Evolutionary conservation across 1,284 basidiomycete species (phyloP), one percentile per base, ranked within the genome.

Genomic region (Pyrrhoderma noxium): DNA sequence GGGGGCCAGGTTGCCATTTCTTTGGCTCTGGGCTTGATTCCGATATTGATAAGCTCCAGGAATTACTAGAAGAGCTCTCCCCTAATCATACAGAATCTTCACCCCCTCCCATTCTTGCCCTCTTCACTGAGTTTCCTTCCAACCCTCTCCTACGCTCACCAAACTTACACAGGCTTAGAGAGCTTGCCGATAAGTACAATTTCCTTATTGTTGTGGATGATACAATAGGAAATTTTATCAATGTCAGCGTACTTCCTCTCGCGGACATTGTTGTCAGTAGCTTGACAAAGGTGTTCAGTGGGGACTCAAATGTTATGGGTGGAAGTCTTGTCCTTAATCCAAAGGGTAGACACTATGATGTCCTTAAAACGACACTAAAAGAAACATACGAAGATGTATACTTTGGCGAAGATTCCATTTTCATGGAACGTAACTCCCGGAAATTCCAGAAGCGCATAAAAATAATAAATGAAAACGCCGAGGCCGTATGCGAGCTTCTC

Each of bases 361-460:
- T 67, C 0, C 76, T 99, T 43, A 89, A 87, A 60, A 61, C 65
- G 0, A 69, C 79, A 42, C 69, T 94, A 58, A 60, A 68, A n/a
- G 63, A 67, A 8, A 72, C 67, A 2, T 98, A 87, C 67, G 89
- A 96, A 66, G 95, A 99, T 64, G 74, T 73, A 22, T 96, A 91
- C 69, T 98, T 88, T 63, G 77, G 82, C 61, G 90, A 95, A 67
- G 96, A 99, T 64, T 92, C 92, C 31, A 82, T 98, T 49, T 97
- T 87, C 72, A 89, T 99, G 85, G 95, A 99, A 66, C 87, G 95
- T 59, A 99, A 99, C 69, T 96, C 93, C 18, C 89, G 95, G 47
- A 85, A 97, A 69, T 97, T 97, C 71, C 72, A 77, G 47, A 71
- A 72, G 8, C 88, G 95, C 50, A 79, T 94, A 58, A 74, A 74